A percentile compares a stretch with the other conserved stretches of the same genome.
phyloP scores from a whole-genome alignment of 257 asterid genomes.

The Primulina huaijiensis region DNA sequence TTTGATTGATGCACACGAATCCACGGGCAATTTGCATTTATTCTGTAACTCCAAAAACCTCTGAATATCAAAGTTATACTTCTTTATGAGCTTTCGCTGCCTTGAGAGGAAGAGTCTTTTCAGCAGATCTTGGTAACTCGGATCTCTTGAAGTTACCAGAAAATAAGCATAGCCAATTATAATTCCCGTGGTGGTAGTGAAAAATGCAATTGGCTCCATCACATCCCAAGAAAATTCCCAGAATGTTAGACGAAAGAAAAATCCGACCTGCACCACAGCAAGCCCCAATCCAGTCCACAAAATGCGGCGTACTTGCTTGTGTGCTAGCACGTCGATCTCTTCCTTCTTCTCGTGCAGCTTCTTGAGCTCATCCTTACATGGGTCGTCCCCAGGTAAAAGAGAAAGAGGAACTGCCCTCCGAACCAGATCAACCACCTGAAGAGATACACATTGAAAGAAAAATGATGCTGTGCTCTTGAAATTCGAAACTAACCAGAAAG shows the following conservation, averaged over 20 bases:
- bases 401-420: slow-evolving; percentile 75
- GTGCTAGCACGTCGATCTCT: slow-evolving; percentile 66
- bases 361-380: slow-evolving; percentile 57
- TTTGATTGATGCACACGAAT: slow-evolving; percentile 44
- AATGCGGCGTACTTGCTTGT: slow-evolving; percentile 79
- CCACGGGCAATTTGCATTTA: slow-evolving; percentile 48
- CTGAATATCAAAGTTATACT: slow-evolving; percentile 55
- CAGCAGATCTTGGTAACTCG: slow-evolving; percentile 69
- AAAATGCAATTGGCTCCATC: slow-evolving; percentile 92
- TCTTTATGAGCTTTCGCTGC: slow-evolving; percentile 80
- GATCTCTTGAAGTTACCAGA: slow-evolving; percentile 83
- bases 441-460: background rate
- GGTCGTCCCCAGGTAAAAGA: slow-evolving; percentile 67
- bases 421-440: slow-evolving; percentile 82
- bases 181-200: slow-evolving; percentile 69
- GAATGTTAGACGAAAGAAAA: slow-evolving; percentile 87
- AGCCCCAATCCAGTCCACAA: slow-evolving; percentile 73
- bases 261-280: slow-evolving; percentile 59
- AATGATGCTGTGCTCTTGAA: background rate
- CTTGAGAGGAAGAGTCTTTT: slow-evolving; percentile 85
- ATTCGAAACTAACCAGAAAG: background rate
- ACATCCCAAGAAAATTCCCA: slow-evolving; percentile 99
- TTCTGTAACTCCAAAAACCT: slow-evolving; percentile 72
- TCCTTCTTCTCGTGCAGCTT: slow-evolving; percentile 58
- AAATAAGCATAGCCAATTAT: slow-evolving; percentile 83